Base-by-base conservation (phyloP, 345 rosid genomes). In the Hibiscus syriacus region DNA sequence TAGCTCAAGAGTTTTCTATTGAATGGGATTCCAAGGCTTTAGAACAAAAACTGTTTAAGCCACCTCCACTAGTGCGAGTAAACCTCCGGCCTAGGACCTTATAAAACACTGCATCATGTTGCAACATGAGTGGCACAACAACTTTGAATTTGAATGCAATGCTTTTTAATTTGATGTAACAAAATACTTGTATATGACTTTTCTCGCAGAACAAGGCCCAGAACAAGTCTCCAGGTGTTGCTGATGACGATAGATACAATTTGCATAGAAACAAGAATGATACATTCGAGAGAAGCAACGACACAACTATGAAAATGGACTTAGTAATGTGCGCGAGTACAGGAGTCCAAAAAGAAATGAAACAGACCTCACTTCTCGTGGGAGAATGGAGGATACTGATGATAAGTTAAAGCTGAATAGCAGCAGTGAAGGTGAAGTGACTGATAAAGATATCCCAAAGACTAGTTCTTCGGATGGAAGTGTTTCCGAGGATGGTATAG, bases 1-100 rank as follows among this genome's bases (percentile, higher is more conserved):
- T 61, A 39, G 66, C 50, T 2, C 50, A 2, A 23, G 66, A 61
- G 50, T 39, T 22, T 6, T 61, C 66, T 2, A 39, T 61, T 39
- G 66, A 61, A 41, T 95, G 97, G 97, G 90, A 84, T 68, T 68
- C 92, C 50, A 82, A 83, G 80, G 54, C 82, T 85, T 61, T 39
- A 50, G 50, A 61, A 23, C 66, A 61, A 20, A 13, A 39, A 14
- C 50, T 61, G 29, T 61, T 61, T 61, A 61, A 61, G 49, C 32
- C 66, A 39, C 66, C 50, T 61, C 50, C 66, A 39, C 3, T 27
- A 22, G 50, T 12, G n/a, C 50, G 39, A 22, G 66, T 61, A 68
- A 87, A 84, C 43, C n/a, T 66, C 50, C 23, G n/a, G n/a, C 25
- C 25, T 22, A 4, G 66, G 27, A 48, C 23, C 19, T 67, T 17